Conservation (phyloP, 768 basidiomycete species). For the Hypholoma sublateritium region DNA sequence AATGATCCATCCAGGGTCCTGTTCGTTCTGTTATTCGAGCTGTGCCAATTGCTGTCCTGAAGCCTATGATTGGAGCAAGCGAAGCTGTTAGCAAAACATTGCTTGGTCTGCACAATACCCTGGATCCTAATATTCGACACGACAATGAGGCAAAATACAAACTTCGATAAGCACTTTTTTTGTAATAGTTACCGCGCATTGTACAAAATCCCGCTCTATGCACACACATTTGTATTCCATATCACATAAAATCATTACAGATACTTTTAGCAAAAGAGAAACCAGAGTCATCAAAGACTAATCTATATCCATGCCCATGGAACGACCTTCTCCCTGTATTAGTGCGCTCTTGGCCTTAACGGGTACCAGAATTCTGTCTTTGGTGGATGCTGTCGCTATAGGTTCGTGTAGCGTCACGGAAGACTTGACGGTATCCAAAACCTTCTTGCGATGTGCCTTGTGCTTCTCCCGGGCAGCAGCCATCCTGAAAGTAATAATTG, state of each 20-base stretch:
- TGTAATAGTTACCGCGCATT: conserved; percentile 4
- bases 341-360: conserved; percentile 70
- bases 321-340: conserved; percentile 77
- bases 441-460: conserved; percentile 70
- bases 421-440: conserved; percentile 52
- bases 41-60: conserved; percentile 95
- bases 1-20: conserved; percentile 59
- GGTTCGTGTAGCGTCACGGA: conserved; percentile 72
- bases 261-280: conserved; percentile 11
- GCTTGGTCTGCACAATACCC: conserved; percentile 87
- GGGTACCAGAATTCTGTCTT: conserved; percentile 78
- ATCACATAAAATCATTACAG: conserved; percentile 15
- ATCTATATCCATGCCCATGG: conserved; percentile 91
- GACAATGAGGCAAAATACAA: conserved; percentile 97
- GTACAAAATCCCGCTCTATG: neutral
- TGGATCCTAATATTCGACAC: conserved; percentile 80
- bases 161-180: conserved; percentile 57
- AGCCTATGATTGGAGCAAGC: conserved; percentile 97
- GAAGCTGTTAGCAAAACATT: conserved; percentile 97
- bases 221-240: conserved; percentile 17
- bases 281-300: conserved; percentile 27
- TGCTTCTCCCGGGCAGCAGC: conserved; percentile 77
- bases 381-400: conserved; percentile 38
- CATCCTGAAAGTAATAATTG: conserved; percentile 57
- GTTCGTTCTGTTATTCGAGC: conserved; percentile 94